phyloP scores from a whole-genome alignment of 148 eudicot genomes.

The Limonium bicolor region DNA sequence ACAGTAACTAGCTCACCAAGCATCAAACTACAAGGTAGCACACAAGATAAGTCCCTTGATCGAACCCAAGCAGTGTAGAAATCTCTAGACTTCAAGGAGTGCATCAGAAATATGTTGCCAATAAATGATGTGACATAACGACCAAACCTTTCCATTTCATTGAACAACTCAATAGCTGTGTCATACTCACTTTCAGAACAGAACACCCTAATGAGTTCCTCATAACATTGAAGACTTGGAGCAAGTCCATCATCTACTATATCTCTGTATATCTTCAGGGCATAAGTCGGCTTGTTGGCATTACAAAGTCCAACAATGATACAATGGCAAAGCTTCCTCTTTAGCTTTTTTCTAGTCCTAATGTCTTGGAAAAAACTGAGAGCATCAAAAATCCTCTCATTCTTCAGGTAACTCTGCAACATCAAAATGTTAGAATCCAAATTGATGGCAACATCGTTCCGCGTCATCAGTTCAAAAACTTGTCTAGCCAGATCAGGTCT shows the following conservation, averaged over 20 bases:
- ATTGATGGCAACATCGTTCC: constrained; percentile 22
- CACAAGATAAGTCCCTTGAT: constrained; percentile 21
- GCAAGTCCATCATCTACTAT: constrained; percentile 13
- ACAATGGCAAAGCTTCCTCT: constrained; percentile 23
- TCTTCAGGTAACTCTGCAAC: constrained; percentile 43
- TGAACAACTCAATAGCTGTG: constrained; percentile 24
- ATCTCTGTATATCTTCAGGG: constrained; percentile 21
- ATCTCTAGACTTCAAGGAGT: constrained; percentile 25
- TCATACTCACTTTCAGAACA: constrained; percentile 22
- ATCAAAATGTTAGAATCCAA: constrained; percentile 27
- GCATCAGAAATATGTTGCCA: constrained; percentile 45
- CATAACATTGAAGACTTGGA: constrained; percentile 45
- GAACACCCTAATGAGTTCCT: constrained; percentile 42
- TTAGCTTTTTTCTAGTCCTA: constrained; percentile 17
- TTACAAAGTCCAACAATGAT: constrained; percentile 70
- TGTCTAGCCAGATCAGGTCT: constrained; percentile 50
- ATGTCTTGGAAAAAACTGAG: constrained; percentile 27
- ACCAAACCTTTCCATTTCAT: constrained; percentile 36
- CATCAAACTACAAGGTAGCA: constrained; percentile 19
- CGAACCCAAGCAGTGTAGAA: constrained; percentile 39
- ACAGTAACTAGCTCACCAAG: constrained; percentile 37
- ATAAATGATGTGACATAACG: constrained; percentile 48
- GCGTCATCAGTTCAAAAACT: constrained; percentile 45
- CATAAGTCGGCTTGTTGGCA: constrained; percentile 28
- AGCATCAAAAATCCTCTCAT: constrained; percentile 42